phyloP scores from a whole-genome alignment of 768 basidiomycete genomes.

The Tubosaeta sp. region DNA sequence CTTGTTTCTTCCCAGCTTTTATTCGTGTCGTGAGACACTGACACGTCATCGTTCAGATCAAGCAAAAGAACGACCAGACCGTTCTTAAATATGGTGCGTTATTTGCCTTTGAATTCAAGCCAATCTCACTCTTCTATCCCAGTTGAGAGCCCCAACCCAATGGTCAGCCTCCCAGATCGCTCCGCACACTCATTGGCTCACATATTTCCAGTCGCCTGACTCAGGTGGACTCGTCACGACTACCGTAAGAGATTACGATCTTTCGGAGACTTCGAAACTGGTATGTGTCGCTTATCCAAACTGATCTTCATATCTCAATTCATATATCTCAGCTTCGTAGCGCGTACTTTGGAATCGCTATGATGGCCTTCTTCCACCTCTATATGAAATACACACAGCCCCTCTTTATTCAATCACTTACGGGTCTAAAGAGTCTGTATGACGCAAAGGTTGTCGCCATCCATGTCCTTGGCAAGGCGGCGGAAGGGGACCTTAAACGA shows the following conservation, averaged over 20 bases:
- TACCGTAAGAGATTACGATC: constrained; percentile 91
- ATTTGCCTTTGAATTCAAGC: background rate
- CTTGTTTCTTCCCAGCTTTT: background rate
- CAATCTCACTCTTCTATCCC: constrained; percentile 3
- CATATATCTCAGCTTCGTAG: constrained; percentile 46
- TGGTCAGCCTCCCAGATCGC: constrained; percentile 46
- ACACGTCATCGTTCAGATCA: constrained; percentile 55
- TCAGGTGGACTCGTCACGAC: constrained; percentile 80
- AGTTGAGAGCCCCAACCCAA: constrained; percentile 75
- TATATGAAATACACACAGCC: constrained; percentile 97
- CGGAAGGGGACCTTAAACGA: constrained; percentile 83
- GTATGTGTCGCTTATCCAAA: constrained; percentile 40
- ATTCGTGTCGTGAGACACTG: background rate
- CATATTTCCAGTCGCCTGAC: constrained; percentile 47
- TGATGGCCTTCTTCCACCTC: constrained; percentile 90
- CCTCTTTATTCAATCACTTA: constrained; percentile 90
- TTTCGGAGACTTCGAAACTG: constrained; percentile 79
- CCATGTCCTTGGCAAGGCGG: constrained; percentile 71
- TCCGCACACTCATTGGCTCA: background rate
- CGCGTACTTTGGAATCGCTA: constrained; percentile 71
- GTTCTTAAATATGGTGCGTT: constrained; percentile 89
- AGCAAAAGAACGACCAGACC: constrained; percentile 91
- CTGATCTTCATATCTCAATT: background rate
- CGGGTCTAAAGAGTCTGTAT: constrained; percentile 89
- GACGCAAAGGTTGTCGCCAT: constrained; percentile 84